Evolutionary conservation across 108 stramenopile species (phyloP).

Genomic region (Mediolabrus comicus): DNA sequence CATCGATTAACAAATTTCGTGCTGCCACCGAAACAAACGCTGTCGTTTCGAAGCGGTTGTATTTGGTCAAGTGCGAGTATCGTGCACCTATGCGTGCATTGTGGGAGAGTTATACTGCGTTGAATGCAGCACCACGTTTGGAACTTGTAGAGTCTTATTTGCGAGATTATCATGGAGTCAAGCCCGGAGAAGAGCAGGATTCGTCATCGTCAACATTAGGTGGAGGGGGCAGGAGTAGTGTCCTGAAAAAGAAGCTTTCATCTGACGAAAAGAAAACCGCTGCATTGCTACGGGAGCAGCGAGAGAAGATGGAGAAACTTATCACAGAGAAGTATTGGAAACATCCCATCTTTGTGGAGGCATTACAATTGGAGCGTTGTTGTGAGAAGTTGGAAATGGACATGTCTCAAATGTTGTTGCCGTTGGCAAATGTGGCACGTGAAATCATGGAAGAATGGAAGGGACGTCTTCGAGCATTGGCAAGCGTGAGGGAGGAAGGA

Average conservation of each 20-base stretch:
- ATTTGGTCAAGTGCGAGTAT: constrained; percentile 89
- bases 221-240: neutral
- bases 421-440: constrained; percentile 75
- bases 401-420: constrained; percentile 68
- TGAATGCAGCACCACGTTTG: constrained; percentile 74
- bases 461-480: constrained; percentile 53
- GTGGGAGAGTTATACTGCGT: constrained; percentile 75
- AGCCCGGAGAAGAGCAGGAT: neutral
- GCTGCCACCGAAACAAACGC: constrained; percentile 73
- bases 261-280: constrained; percentile 8
- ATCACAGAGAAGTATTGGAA: constrained; percentile 56
- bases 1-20: constrained; percentile 73
- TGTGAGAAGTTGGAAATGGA: constrained; percentile 70
- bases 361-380: constrained; percentile 67
- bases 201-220: constrained; percentile 7
- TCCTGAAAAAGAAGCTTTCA: constrained; percentile 16
- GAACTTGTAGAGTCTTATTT: constrained; percentile 68
- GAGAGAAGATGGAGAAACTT: constrained; percentile 28
- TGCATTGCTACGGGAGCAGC: constrained; percentile 13
- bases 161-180: constrained; percentile 18
- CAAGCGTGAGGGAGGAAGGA: constrained; percentile 33
- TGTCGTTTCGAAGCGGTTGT: constrained; percentile 80
- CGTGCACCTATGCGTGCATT: constrained; percentile 85
- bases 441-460: constrained; percentile 59
- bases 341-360: constrained; percentile 67